Evolutionary conservation across 352 stramenopile species (phyloP), one percentile per base, ranked within the genome.

Genomic region (Globisporangium radiosum): DNA sequence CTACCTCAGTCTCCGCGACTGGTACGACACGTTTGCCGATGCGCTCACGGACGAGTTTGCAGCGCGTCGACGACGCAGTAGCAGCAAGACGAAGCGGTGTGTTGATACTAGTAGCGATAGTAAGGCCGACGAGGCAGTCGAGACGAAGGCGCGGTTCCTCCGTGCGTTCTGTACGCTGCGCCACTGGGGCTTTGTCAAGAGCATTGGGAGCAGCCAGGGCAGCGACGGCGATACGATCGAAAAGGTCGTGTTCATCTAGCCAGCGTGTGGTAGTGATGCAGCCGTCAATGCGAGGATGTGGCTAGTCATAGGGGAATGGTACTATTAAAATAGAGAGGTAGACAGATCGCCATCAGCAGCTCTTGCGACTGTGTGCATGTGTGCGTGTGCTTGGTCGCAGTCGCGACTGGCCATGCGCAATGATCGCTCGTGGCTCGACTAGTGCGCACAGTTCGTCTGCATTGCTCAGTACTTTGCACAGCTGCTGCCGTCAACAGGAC

Each of bases 171-270:
- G 77, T 48, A 88, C 78, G 36, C 51, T 94, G 57, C 72, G 83
- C 36, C 75, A 90, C 57, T 90, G 83, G 75, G 81, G 84, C 2
- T 92, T 85, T 53, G 60, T 85, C 48, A 76, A 75, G 54, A 79
- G 66, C 56, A 65, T 72, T 19, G 71, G 81, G 38, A 43, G 55
- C 19, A 70, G 75, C 56, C 66, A 88, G 45, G 66, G 81, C 47
- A 48, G 56, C 13, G 72, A 82, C 47, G 71, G 88, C 39, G 73
- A 89, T 54, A 57, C 74, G 19, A 65, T 92, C n/a, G 76, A 91
- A 60, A 93, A 93, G 64, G 61, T 88, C 11, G 78, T 93, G 37
- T 93, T 93, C 56, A 78, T 93, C 54, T 93, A 75, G 57, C 14
- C n/a, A 8, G 17, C 4, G n/a, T 19, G 5, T 8, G 17, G 5